phyloP scores from a whole-genome alignment of 164 flowering plant species.

The Buxus sempervirens region DNA sequence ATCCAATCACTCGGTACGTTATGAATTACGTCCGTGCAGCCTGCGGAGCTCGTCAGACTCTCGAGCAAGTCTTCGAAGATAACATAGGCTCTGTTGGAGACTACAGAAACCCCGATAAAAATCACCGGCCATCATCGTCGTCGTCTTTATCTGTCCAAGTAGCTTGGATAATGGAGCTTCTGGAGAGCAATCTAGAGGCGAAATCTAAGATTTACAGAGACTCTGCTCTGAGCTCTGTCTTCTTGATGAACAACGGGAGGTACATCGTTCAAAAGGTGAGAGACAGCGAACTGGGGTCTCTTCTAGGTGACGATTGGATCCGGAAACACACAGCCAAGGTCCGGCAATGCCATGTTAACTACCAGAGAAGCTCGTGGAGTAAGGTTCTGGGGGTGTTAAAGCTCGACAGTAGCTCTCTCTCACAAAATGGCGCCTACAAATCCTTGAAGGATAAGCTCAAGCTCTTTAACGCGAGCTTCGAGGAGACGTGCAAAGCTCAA shows the following conservation, averaged over 20 bases:
- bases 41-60: conserved; percentile 54
- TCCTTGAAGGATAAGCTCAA: conserved; percentile 60
- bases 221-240: conserved; percentile 59
- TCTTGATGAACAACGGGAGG: conserved; percentile 86
- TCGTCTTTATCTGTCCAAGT: conserved; percentile 71
- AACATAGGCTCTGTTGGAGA: conserved; percentile 21
- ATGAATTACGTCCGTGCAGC: conserved; percentile 92
- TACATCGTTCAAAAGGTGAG: conserved; percentile 83
- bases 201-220: conserved; percentile 77
- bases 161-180: conserved; percentile 88
- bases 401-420: conserved; percentile 33
- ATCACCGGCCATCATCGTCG: conserved; percentile 23
- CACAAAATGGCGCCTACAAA: conserved; percentile 25
- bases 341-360: conserved; percentile 51
- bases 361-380: conserved; percentile 75
- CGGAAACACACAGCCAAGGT: conserved; percentile 67
- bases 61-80: conserved; percentile 79
- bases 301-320: conserved; percentile 91
- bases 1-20: conserved; percentile 90
- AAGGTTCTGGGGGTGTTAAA: conserved; percentile 53
- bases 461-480: conserved; percentile 58
- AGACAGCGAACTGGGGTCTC: conserved; percentile 64
- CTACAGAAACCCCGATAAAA: conserved; percentile 25
- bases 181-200: conserved; percentile 84
- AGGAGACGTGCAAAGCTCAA: conserved; percentile 54